Percentiles rank a stretch among this genome's conserved stretches.
Evolutionary conservation across 805 yeast species (phyloP).

Genomic region (Nakazawaea molendinolei): DNA sequence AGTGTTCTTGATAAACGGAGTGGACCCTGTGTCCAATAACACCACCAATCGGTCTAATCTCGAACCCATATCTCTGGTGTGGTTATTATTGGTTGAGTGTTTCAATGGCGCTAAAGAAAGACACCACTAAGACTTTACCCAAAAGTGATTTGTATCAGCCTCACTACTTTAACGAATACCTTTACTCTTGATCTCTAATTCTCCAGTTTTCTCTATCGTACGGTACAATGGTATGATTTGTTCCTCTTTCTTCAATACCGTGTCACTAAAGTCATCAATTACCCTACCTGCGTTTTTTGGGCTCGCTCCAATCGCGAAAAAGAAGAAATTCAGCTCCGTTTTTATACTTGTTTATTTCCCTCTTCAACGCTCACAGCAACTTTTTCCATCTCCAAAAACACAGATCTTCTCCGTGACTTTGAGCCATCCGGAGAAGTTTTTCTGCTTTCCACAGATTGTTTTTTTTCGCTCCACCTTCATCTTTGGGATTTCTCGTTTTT

Average conservation of each 20-base stretch:
- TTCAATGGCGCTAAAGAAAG: not conserved
- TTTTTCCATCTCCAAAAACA: too few species aligned
- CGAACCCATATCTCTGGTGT: slow-evolving; percentile 10
- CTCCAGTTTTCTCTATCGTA: not conserved
- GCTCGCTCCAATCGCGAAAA: too few species aligned
- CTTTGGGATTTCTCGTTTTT: too few species aligned
- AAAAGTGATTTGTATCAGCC: too few species aligned
- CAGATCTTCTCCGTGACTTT: too few species aligned
- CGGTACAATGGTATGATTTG: not conserved
- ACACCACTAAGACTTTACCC: too few species aligned
- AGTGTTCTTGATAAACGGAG: slow-evolving; percentile 86
- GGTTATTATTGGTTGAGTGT: not conserved
- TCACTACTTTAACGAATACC: too few species aligned
- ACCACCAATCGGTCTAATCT: slow-evolving; percentile 29
- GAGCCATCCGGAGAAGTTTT: too few species aligned
- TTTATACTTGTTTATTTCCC: not conserved
- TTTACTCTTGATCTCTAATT: too few species aligned
- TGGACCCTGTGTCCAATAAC: slow-evolving; percentile 86
- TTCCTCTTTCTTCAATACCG: not conserved
- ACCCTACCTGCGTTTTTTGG: slow-evolving; percentile 1
- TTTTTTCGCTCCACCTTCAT: too few species aligned
- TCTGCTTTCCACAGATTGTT: too few species aligned
- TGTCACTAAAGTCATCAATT: slow-evolving; percentile 1
- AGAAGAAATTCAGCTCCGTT: not conserved
- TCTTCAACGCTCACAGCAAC: too few species aligned